Evolutionary conservation across 2,329 filamentous ascomycete species (phyloP).

Genomic region (Penicillium sp.): DNA sequence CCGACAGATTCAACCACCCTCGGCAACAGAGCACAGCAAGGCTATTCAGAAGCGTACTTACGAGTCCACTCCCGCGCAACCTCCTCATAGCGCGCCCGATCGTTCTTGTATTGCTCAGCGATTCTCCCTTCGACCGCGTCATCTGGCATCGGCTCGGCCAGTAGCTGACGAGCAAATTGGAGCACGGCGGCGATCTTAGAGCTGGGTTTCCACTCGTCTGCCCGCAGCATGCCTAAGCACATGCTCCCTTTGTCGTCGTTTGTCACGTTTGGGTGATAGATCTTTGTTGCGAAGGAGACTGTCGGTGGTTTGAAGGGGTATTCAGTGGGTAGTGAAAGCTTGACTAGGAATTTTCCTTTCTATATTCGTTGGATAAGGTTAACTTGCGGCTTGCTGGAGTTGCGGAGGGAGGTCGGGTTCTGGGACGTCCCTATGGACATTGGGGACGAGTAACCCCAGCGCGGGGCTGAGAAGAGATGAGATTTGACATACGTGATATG

Average conservation of each 20-base stretch:
- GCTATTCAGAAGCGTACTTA: conserved; percentile 62
- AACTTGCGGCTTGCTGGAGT: not conserved
- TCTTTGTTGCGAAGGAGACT: conserved; percentile 79
- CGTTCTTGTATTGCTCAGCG: conserved; percentile 75
- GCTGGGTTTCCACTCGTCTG: conserved; percentile 89
- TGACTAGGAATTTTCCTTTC: conserved; percentile 72
- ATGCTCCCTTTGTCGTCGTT: conserved; percentile 83
- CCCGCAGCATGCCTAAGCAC: conserved; percentile 79
- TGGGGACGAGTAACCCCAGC: not conserved
- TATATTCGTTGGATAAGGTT: conserved; percentile 31
- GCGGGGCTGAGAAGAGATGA: not conserved
- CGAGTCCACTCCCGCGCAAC: conserved; percentile 71
- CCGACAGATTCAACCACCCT: not conserved
- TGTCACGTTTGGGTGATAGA: conserved; percentile 93
- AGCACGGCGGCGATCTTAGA: conserved; percentile 74
- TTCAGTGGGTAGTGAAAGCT: conserved; percentile 70
- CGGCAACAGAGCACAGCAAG: not conserved
- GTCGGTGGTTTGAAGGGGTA: conserved; percentile 89
- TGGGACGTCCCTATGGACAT: not conserved
- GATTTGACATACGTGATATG: conserved; percentile 58
- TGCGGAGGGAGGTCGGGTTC: not conserved
- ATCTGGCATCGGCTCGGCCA: conserved; percentile 80
- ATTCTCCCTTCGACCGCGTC: conserved; percentile 85
- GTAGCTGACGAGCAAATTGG: conserved; percentile 69
- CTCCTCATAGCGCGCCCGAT: conserved; percentile 69